Base-by-base conservation (phyloP, 345 rosid species). In the Linum lewisii region DNA sequence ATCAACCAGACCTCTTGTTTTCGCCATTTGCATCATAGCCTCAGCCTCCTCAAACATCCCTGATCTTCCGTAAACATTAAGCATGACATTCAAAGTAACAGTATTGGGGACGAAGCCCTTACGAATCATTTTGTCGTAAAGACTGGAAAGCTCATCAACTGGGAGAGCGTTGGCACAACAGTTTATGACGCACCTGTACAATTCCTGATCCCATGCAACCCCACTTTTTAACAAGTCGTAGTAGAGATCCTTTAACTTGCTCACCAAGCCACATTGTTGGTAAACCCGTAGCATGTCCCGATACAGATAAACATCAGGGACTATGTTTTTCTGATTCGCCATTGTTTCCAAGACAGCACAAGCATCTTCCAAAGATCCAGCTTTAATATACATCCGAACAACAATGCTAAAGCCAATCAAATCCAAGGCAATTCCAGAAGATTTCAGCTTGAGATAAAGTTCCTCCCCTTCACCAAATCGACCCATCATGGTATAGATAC, bases 211-310 rank as follows among this genome's bases (percentile, higher is more conserved):
- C 98, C 98, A 88, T 58, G 71, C 69, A 54, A 84, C 45, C 59
- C 78, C 79, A 2, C 86, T 86, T 72, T 76, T 84, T 73, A 79
- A 66, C 32, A 82, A 75, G 61, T 76, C 69, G 67, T 80, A 82
- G 68, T 84, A 82, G 19, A 84, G 73, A 58, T 63, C 65, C 52
- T 70, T 66, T 23, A 91, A 75, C 70, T 84, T 82, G n/a, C 80
- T 73, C 57, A 53, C 63, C 86, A 75, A 77, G 57, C 78, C 82
- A 72, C 87, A 75, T 44, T 74, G 75, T 71, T 88, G 95, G 74
- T 86, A 88, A 58, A 88, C 72, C 51, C 96, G 83, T 51, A 91
- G 92, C 95, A 88, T 88, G 64, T 91, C 95, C 1, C 82, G 84
- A 45, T 74, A 75, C 72, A 88, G 75, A 75, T 75, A 88, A 63